These are phyloP conservation scores for Trichoderma sp. DNA, from an alignment of 2,329 filamentous ascomycete genomes.

Conservation along the genomic window DNA sequence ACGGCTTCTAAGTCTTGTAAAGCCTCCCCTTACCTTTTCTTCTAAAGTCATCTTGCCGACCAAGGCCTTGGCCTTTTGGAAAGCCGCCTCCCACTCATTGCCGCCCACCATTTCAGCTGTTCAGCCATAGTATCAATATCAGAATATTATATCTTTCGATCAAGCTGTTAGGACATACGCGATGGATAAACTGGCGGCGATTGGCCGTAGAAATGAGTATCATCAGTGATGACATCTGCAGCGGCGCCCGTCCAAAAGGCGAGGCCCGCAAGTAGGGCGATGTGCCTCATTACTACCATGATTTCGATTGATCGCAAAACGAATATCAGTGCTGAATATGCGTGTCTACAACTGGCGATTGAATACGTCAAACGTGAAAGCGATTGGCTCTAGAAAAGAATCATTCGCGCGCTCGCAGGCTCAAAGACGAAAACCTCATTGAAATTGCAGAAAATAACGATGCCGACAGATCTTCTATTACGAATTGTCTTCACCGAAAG, in stretches of 20 bases:
- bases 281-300: constrained; percentile 7
- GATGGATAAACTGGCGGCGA: constrained; percentile 52
- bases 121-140: background rate
- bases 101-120: constrained; percentile 55
- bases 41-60: constrained; percentile 70
- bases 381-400: background rate
- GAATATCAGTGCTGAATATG: background rate
- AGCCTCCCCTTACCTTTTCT: constrained; percentile 58
- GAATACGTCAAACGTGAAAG: background rate
- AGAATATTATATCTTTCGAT: background rate
- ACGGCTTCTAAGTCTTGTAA: too few relatives aligned
- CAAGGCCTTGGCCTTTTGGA: constrained; percentile 64
- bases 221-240: constrained; percentile 35
- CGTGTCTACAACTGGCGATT: background rate
- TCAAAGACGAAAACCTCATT: background rate
- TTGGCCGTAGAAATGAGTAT: constrained; percentile 49
- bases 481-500: background rate
- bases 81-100: constrained; percentile 66
- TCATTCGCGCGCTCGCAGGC: background rate
- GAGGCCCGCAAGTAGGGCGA: constrained; percentile 12
- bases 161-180: constrained; percentile 38
- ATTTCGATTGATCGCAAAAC: background rate
- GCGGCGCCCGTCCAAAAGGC: background rate
- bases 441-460: background rate
- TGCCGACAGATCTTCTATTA: background rate